Evolutionary conservation across 768 basidiomycete species (phyloP), one percentile per base, ranked within the genome.

Genomic region (Phanerodontia chrysosporium): DNA sequence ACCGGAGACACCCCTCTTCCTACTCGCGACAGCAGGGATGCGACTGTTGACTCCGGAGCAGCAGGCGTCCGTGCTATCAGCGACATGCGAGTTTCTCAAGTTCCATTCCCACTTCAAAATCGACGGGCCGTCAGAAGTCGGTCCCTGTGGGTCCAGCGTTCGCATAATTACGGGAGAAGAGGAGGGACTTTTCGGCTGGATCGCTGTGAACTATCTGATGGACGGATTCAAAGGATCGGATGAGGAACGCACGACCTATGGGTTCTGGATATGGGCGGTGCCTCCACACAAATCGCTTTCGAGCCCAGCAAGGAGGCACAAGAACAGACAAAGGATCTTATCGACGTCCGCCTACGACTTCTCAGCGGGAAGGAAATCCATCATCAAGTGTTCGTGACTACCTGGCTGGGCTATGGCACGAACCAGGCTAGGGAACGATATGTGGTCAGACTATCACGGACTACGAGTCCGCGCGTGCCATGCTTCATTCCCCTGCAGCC

Each of bases 181-280:
- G 73, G 97, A 99, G 69, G 97, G 97, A 0, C 76, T 98, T 45
- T 98, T 95, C 73, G 97, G 97, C 0, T 99, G 97, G 97, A 94
- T 99, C 58, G 95, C 95, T 0, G 94, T 98, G 66, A 99, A 98
- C 73, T 98, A 99, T 72, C 86, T 98, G 51, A 95, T 98, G 92
- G 91, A 98, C 67, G 96, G 95, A 1, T 99, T 99, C 68, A 78
- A 77, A 1, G 79, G 80, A 10, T 72, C 73, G 0, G 75, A 72
- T 55, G 69, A 81, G 53, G 80, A 84, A 69, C 81, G 79, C 51
- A 92, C 92, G 21, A 98, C 96, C 3, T 98, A 93, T 67, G 97
- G 97, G 5, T 99, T 99, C 78, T 99, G 64, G 97, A 99, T 71
- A 99, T 98, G 97, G 97, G 97, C 54, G 96, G 97, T 25, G 97